Conservation (phyloP, 202 grass and related monocot genomes). For the Setaria viridis region DNA sequence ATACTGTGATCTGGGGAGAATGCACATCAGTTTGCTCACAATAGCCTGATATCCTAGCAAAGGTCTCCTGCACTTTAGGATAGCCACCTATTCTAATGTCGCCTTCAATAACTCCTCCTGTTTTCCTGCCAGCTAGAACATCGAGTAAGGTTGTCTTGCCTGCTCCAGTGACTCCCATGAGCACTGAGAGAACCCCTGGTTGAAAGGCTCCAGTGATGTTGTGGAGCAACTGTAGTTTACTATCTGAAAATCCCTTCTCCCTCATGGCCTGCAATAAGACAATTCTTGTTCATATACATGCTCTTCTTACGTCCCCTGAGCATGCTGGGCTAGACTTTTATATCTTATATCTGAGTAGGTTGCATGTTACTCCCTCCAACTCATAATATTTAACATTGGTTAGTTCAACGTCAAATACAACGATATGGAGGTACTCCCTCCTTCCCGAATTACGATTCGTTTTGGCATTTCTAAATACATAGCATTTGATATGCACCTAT, state of each 20-base stretch:
- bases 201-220: conserved; percentile 75
- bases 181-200: conserved; percentile 62
- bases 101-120: conserved; percentile 66
- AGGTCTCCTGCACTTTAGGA: conserved; percentile 65
- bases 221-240: conserved; percentile 71
- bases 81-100: conserved; percentile 63
- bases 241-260: conserved; percentile 58
- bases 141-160: conserved; percentile 81
- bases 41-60: conserved; percentile 70
- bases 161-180: conserved; percentile 76
- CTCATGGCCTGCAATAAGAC: conserved; percentile 65
- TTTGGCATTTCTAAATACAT: no score
- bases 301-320: neutral
- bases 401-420: no score
- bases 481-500: no score
- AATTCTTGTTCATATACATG: neutral
- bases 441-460: no score
- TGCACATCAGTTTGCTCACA: conserved; percentile 73
- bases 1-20: conserved; percentile 65
- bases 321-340: neutral
- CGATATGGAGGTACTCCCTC: no score
- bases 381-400: no score
- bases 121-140: conserved; percentile 76
- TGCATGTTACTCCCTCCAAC: neutral
- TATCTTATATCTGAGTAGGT: neutral